A percentile compares a stretch with the other conserved stretches of the same genome.
phyloP scores from a whole-genome alignment of 2,329 filamentous ascomycete species.

The Colletotrichum endophyticum region DNA sequence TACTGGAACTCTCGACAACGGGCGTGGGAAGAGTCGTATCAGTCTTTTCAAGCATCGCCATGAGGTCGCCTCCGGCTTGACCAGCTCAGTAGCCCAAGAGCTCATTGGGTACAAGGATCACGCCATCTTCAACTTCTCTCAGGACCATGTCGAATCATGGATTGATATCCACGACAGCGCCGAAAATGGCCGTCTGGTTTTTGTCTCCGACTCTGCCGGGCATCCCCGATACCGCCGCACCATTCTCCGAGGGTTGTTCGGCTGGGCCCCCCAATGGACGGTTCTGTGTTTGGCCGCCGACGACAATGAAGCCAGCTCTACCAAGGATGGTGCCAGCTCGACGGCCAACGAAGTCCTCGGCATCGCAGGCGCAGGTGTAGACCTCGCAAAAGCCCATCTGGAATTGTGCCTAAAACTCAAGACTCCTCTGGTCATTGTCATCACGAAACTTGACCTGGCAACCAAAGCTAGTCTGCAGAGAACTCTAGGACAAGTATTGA shows the following conservation, averaged over 20 bases:
- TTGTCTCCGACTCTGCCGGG: slow-evolving; percentile 91
- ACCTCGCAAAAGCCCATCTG: slow-evolving; percentile 80
- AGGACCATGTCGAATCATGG: slow-evolving; percentile 89
- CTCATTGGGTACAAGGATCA: slow-evolving; percentile 78
- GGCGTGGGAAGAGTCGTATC: slow-evolving; percentile 85
- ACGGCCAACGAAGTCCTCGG: slow-evolving; percentile 57
- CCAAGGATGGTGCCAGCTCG: slow-evolving; percentile 45
- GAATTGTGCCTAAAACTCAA: slow-evolving; percentile 83
- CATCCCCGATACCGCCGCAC: slow-evolving; percentile 89
- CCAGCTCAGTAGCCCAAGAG: slow-evolving; percentile 93
- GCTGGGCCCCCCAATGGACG: slow-evolving; percentile 95
- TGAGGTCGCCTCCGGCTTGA: slow-evolving; percentile 89
- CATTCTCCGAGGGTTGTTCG: slow-evolving; percentile 86
- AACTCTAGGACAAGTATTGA: slow-evolving; percentile 75
- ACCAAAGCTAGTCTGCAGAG: slow-evolving; percentile 73
- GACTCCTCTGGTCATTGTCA: slow-evolving; percentile 78
- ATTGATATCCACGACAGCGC: slow-evolving; percentile 87
- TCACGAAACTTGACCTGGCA: slow-evolving; percentile 91
- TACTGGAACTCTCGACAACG: slow-evolving; percentile 89
- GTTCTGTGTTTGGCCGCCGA: slow-evolving; percentile 87
- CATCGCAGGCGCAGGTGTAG: slow-evolving; percentile 61
- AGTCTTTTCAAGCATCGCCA: slow-evolving; percentile 92
- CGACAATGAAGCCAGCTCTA: slow-evolving; percentile 55
- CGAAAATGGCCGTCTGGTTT: slow-evolving; percentile 76
- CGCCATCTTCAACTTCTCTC: slow-evolving; percentile 80